Base-by-base conservation (phyloP, 2,329 filamentous ascomycete genomes). In the Didymosphaeria variabile region DNA sequence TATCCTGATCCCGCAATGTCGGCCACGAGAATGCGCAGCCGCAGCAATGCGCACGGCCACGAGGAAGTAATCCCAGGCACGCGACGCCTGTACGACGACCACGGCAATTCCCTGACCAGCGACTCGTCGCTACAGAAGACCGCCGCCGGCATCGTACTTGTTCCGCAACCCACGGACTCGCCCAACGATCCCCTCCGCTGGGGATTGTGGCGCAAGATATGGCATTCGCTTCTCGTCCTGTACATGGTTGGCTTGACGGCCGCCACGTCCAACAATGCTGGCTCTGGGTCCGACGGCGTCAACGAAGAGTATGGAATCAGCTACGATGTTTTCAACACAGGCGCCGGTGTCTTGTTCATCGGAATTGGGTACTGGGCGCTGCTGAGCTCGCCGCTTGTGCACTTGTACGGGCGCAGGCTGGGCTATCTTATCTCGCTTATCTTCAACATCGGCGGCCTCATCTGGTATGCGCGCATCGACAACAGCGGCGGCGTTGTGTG, bases 101-200 rank as follows among this genome's bases (percentile, higher is more conserved):
- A 66, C 42, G 67, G 63, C 58, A 64, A 70, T n/a, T 63, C 77
- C 17, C 73, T 79, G 63, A 74, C 73, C 15, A 72, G 72, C 36
- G 65, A 67, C 54, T 53, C 52, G 36, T 67, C 63, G 26, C 65
- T 67, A 23, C 40, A 60, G 17, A 63, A 72, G 36, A 68, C 75
- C 21, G 77, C 73, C 47, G 64, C 69, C 50, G 65, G 69, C 45
- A 84, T 80, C 1, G 79, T 84, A 32, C 75, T 86, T 58, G 84
- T 85, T 36, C 84, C 84, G 1, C 83, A 86, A 69, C 84, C 84
- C 0, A 81, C 79, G 55, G 79, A 62, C 38, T 81, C 84, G 50
- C 77, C 79, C 1, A 76, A 81, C 44, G 84, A 86, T 59, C 84
- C 84, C 0, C 72, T 86, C 55, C 85, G 85, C 68, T 86, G 84